Conservation (phyloP, 768 basidiomycete genomes). For the Calocybe gangraenosa region DNA sequence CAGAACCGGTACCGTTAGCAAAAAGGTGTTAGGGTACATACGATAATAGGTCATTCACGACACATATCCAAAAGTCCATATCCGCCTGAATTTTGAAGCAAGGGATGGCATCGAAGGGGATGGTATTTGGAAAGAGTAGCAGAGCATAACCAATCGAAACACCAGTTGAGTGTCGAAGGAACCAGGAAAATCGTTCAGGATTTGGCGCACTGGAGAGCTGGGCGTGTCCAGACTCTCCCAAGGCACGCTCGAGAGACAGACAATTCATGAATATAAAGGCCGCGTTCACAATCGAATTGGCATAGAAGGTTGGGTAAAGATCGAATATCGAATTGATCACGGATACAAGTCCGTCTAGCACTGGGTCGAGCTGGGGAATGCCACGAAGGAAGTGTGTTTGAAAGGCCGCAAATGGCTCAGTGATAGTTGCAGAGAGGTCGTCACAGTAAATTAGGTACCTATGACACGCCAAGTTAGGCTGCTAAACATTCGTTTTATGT, state of each 20-base stretch:
- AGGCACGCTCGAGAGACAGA: slow-evolving; percentile 1
- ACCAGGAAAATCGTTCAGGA: slow-evolving; percentile 11
- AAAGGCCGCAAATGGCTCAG: too few relatives aligned
- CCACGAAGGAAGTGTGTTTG: slow-evolving; percentile 10
- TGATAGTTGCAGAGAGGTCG: too few relatives aligned
- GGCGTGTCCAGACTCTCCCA: background rate
- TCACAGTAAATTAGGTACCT: too few relatives aligned
- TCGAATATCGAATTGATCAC: slow-evolving; percentile 6
- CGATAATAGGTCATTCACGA: slow-evolving; percentile 10
- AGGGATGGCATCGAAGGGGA: background rate
- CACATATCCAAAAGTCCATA: slow-evolving; percentile 14
- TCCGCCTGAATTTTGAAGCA: slow-evolving; percentile 11
- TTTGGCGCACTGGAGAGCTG: background rate
- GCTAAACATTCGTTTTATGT: too few relatives aligned
- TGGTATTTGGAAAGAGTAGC: slow-evolving; percentile 10
- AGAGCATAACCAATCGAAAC: slow-evolving; percentile 1
- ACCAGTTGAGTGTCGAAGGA: too few relatives aligned
- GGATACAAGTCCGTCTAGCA: slow-evolving; percentile 5
- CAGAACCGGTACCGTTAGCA: too few relatives aligned
- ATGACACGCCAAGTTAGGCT: too few relatives aligned
- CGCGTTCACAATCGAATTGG: too few relatives aligned
- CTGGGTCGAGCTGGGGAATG: slow-evolving; percentile 10
- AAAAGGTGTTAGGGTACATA: too few relatives aligned
- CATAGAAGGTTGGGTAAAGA: slow-evolving; percentile 5
- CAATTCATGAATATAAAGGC: slow-evolving; percentile 9